These are phyloP conservation scores for Hibiscus syriacus DNA, from an alignment of 345 rosid genomes.

Conservation along the genomic window DNA sequence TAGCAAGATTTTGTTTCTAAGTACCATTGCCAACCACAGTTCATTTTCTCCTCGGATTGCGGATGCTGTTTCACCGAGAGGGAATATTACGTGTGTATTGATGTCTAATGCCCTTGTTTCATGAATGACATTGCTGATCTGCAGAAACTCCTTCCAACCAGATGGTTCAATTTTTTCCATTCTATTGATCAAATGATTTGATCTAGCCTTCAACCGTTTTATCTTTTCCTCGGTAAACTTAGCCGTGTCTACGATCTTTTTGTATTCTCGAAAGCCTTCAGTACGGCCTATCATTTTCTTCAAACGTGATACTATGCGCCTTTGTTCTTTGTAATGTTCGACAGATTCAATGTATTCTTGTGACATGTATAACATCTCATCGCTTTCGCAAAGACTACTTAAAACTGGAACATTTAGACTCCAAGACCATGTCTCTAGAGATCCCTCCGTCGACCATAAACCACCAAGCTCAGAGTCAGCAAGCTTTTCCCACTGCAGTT, in stretches of 20 bases:
- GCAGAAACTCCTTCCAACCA: conserved; percentile 94
- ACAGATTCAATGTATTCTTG: conserved; percentile 50
- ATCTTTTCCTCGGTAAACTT: conserved; percentile 70
- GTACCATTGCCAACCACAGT: conserved; percentile 35
- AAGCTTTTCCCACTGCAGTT: conserved; percentile 71
- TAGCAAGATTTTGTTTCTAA: conserved; percentile 56
- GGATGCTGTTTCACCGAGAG: conserved; percentile 92
- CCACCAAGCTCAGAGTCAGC: conserved; percentile 65
- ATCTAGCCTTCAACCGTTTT: conserved; percentile 59
- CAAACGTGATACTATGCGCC: conserved; percentile 63
- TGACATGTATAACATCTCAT: conserved; percentile 53
- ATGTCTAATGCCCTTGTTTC: conserved; percentile 76
- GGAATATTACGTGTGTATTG: conserved; percentile 69
- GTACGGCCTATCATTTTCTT: conserved; percentile 80
- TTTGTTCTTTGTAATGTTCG: conserved; percentile 48
- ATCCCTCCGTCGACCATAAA: conserved; percentile 75
- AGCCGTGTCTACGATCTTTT: conserved; percentile 58
- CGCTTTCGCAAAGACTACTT: conserved; percentile 67
- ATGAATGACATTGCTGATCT: conserved; percentile 76
- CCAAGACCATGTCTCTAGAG: conserved; percentile 97
- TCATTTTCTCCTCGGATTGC: conserved; percentile 92
- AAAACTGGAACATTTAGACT: conserved; percentile 89
- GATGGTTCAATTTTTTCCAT: conserved; percentile 65
- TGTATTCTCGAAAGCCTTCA: conserved; percentile 76
- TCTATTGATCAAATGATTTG: conserved; percentile 30